These are phyloP conservation scores for Colletotrichum eremochloae DNA, from an alignment of 2,329 filamentous ascomycete species.

Conservation along the genomic window DNA sequence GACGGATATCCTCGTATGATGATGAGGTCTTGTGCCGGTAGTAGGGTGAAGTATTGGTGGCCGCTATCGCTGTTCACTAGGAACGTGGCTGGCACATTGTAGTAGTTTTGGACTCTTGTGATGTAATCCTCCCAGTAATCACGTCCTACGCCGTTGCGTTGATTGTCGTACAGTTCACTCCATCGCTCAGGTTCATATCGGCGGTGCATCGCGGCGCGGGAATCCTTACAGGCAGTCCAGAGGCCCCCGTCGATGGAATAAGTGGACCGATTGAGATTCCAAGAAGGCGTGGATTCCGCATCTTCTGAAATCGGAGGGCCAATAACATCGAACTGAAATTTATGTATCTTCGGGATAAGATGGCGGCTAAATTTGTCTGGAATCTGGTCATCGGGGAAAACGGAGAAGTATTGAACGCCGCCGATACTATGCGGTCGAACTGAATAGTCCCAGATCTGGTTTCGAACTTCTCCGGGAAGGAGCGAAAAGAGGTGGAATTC, in stretches of 20 bases:
- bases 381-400: too few species aligned
- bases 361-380: neutral
- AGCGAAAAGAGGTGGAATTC: neutral
- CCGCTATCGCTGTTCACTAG: neutral
- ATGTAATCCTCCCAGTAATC: too few species aligned
- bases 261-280: neutral
- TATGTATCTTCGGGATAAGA: fast-evolving
- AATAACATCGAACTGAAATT: neutral
- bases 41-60: neutral
- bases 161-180: neutral
- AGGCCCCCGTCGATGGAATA: constrained; percentile 3
- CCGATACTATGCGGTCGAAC: neutral
- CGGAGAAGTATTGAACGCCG: constrained; percentile 5
- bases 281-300: too few species aligned
- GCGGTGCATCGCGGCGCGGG: constrained; percentile 7
- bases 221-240: constrained; percentile 23
- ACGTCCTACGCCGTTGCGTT: too few species aligned
- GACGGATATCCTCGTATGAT: neutral
- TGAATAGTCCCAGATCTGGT: neutral
- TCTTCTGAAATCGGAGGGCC: too few species aligned
- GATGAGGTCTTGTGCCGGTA: neutral
- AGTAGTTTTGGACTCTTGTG: too few species aligned
- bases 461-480: neutral
- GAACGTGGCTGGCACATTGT: neutral
- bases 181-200: neutral